Base-by-base conservation (phyloP, 352 stramenopile species). In the Hyphochytrium catenoides region DNA sequence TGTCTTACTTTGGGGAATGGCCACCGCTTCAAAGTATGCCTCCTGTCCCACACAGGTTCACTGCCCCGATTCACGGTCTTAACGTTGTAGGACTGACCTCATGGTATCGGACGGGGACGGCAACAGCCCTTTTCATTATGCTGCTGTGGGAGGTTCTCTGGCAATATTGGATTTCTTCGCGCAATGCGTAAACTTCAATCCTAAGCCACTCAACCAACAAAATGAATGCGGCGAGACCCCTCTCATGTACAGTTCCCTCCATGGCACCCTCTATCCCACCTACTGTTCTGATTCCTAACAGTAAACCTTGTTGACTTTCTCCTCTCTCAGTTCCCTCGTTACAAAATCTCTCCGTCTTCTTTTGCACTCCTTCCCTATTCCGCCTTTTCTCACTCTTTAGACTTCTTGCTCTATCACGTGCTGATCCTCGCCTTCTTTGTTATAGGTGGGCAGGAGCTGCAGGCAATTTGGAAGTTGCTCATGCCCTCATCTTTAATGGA, bases 1-100 rank as follows among this genome's bases (percentile, higher is more conserved):
- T 12, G 68, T 82, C 32, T 49, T 82, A 37, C 51, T 82, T 3
- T 82, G 68, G 68, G 67, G 68, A 7, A 82, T 82, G 64, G 61
- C 64, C 4, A 65, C 75, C 49, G 67, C 63, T n/a, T n/a, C n/a
- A n/a, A n/a, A n/a, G n/a, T n/a, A n/a, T n/a, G n/a, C n/a, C n/a
- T n/a, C n/a, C n/a, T n/a, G n/a, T n/a, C n/a, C n/a, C n/a, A n/a
- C n/a, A n/a, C n/a, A n/a, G n/a, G n/a, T n/a, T n/a, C n/a, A n/a
- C n/a, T n/a, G n/a, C n/a, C n/a, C n/a, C n/a, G n/a, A n/a, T n/a
- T n/a, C n/a, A n/a, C n/a, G n/a, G n/a, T n/a, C n/a, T n/a, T n/a
- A n/a, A n/a, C n/a, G n/a, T n/a, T n/a, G n/a, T n/a, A n/a, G n/a
- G n/a, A n/a, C n/a, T n/a, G n/a, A n/a, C n/a, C 42, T 74, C 23